phyloP scores from a whole-genome alignment of 305 asterid genomes.

The Petunia hybrid region DNA sequence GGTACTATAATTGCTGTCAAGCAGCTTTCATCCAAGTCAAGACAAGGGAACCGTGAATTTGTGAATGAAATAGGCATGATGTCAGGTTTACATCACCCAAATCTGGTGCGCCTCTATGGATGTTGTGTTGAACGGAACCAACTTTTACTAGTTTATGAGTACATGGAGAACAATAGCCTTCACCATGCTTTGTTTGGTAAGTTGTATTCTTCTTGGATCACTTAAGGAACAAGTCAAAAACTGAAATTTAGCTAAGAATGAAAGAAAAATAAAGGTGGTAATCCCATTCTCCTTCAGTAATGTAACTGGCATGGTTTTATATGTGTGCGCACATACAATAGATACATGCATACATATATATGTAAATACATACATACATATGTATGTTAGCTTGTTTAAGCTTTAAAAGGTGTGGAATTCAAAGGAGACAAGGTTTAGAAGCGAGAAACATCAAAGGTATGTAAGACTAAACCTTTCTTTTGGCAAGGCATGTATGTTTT shows the following conservation, averaged over 20 bases:
- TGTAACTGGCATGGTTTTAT: neutral
- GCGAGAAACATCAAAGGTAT: too few relatives aligned
- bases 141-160: slow-evolving; percentile 57
- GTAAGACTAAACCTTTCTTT: too few relatives aligned
- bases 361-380: neutral
- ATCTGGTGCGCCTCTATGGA: slow-evolving; percentile 60
- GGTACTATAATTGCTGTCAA: slow-evolving; percentile 61
- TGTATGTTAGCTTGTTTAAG: too few relatives aligned
- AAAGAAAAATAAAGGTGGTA: neutral
- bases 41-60: slow-evolving; percentile 65
- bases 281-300: slow-evolving; percentile 2
- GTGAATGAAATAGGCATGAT: slow-evolving; percentile 64
- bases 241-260: neutral
- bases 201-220: neutral
- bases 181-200: slow-evolving; percentile 60
- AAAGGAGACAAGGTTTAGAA: too few relatives aligned
- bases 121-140: slow-evolving; percentile 62
- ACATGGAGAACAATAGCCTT: slow-evolving; percentile 65
- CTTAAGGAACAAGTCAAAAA: neutral
- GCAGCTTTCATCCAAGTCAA: slow-evolving; percentile 62
- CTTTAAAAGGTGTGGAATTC: too few relatives aligned
- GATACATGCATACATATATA: neutral
- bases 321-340: neutral
- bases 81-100: slow-evolving; percentile 60
- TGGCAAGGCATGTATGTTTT: too few relatives aligned